Base-by-base conservation (phyloP, 495 filamentous ascomycete species). In the Parathielavia hyrcaniae region DNA sequence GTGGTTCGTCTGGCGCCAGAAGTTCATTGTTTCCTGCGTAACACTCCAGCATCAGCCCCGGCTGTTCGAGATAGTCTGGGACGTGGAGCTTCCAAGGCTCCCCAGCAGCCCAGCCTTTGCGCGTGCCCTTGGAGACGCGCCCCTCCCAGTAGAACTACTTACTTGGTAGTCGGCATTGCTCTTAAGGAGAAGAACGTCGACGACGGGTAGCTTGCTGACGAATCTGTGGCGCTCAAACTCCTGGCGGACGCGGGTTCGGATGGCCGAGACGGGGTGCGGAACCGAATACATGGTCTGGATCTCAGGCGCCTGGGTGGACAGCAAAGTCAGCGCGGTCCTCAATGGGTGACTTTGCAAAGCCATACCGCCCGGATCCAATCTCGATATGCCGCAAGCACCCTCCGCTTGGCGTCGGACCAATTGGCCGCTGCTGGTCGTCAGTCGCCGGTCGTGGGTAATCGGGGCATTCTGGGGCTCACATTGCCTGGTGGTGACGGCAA, bases 191-290 rank as follows among this genome's bases (percentile, higher is more conserved):
- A 98, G 76, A 66, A 97, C 83, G 72, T 98, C 95, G 58, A 97
- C 84, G 4, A 90, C 87, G 16, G 78, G 79, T 44, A 97, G 73
- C 75, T 97, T 91, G 69, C 86, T 87, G 48, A 97, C 91, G 69
- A 86, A 96, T 79, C 93, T 80, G 77, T 97, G 86, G 73, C 90
- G 82, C 77, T 98, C 93, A 73, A 98, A 98, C 69, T 98, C 92
- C 75, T 97, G 91, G 66, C 93, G 83, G 68, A 97, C 86, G 79
- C 92, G 95, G 46, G 91, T 92, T 57, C 93, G 89, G 70, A 97
- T 85, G 55, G 81, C 79, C 43, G 93, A 88, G 17, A 96, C 85
- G 53, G 93, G 91, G 65, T 92, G 82, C 70, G 86, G 88, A 67
- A 98, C 78, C 41, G 86, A 86, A 81, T 98, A 98, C 88, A 96